Percentiles rank a stretch among this genome's conserved stretches.
phyloP scores from a whole-genome alignment of 345 rosid species.

The Gynandropsis gynandra region DNA sequence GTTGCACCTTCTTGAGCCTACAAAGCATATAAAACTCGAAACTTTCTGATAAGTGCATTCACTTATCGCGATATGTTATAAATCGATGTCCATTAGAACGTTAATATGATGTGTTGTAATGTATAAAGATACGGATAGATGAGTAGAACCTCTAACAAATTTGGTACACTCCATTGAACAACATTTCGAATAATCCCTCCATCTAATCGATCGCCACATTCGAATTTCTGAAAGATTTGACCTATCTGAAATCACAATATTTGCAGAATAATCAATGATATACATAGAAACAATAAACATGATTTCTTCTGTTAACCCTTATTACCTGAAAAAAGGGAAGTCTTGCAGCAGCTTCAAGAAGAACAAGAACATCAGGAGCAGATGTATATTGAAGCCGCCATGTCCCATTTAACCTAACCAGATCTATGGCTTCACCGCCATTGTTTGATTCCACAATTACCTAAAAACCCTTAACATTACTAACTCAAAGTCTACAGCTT shows the following conservation, averaged over 20 bases:
- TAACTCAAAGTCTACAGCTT: background rate
- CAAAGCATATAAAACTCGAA: conserved; percentile 18
- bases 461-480: conserved; percentile 30
- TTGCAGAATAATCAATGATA: background rate
- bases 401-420: conserved; percentile 72
- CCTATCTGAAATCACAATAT: conserved; percentile 48
- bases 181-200: conserved; percentile 75
- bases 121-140: conserved; percentile 13
- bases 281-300: no score
- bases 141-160: conserved; percentile 57
- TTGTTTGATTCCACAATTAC: conserved; percentile 64
- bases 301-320: no score
- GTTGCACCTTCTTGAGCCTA: conserved; percentile 92
- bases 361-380: conserved; percentile 81
- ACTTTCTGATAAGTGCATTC: conserved; percentile 7
- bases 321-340: conserved; percentile 77
- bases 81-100: background rate
- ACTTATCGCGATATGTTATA: no score
- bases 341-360: conserved; percentile 75
- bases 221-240: conserved; percentile 76
- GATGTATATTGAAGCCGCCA: conserved; percentile 95
- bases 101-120: conserved; percentile 6
- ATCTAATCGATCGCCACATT: conserved; percentile 44
- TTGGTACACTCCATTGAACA: conserved; percentile 79
- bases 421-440: conserved; percentile 57